These are phyloP conservation scores for Solanum sejunctum DNA, from an alignment of 257 asterid genomes.

Conservation along the genomic window DNA sequence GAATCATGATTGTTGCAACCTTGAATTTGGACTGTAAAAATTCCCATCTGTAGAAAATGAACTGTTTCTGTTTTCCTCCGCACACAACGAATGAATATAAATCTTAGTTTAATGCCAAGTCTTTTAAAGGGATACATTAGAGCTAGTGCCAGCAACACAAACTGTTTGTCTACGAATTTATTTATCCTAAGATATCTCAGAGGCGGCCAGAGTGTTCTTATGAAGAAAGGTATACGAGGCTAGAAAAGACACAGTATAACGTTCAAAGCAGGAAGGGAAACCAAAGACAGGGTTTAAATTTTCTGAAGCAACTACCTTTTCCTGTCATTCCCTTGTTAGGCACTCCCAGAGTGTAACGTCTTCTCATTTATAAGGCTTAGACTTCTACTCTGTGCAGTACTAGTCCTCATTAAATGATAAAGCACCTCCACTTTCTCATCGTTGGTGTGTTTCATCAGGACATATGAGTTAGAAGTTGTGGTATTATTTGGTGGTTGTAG, in stretches of 20 bases:
- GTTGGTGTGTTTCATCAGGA: background rate
- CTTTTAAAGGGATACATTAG: background rate
- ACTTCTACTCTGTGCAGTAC: background rate
- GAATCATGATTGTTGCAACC: background rate
- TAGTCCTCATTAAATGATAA: background rate
- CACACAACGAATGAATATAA: background rate
- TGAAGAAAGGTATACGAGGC: background rate
- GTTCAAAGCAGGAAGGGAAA: background rate
- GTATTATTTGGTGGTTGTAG: background rate
- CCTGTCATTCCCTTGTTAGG: background rate
- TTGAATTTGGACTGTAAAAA: background rate
- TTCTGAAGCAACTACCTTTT: background rate
- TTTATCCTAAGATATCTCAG: background rate
- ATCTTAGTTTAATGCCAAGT: background rate
- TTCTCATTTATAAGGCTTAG: background rate
- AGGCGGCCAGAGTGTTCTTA: background rate
- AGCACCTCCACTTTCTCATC: background rate
- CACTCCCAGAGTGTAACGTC: background rate
- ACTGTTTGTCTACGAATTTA: background rate
- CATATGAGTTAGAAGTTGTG: background rate
- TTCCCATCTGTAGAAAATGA: background rate
- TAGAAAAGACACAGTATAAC: background rate
- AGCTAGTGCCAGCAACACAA: background rate
- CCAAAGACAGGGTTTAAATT: background rate
- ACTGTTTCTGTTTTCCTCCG: background rate